Evolutionary conservation across 2,329 filamentous ascomycete species (phyloP).

Genomic region (Cercospora zeina): DNA sequence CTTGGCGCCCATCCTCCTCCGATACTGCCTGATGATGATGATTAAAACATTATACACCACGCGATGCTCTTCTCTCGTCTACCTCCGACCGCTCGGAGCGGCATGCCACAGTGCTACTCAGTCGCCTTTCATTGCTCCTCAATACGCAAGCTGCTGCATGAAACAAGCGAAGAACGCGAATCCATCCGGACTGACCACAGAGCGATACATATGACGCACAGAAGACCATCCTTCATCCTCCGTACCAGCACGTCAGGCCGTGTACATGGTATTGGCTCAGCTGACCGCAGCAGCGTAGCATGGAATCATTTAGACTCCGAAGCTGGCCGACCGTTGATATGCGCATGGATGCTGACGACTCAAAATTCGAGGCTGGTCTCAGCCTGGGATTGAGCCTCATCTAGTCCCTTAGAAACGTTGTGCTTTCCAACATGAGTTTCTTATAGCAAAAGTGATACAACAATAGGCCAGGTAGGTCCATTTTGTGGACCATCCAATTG

Average conservation of each 20-base stretch:
- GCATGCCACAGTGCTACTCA: not conserved
- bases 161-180: not conserved
- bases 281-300: not conserved
- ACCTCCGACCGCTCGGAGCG: not conserved
- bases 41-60: not conserved
- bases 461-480: not conserved
- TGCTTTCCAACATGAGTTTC: not conserved
- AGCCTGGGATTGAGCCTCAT: not conserved
- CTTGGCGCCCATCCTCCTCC: not conserved
- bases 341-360: not conserved
- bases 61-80: not conserved
- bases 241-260: not conserved
- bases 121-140: not conserved
- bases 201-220: not conserved
- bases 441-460: not conserved
- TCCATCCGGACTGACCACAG: not conserved
- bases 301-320: not conserved
- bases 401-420: not conserved
- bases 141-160: not conserved
- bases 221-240: not conserved
- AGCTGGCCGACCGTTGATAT: not conserved
- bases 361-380: not conserved
- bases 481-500: not conserved
- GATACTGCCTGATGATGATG: not conserved
- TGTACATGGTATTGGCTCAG: not conserved